A percentile compares a stretch with the other conserved stretches of the same genome.
phyloP scores from a whole-genome alignment of 345 rosid genomes.

The Zanthoxylum bungeanum region DNA sequence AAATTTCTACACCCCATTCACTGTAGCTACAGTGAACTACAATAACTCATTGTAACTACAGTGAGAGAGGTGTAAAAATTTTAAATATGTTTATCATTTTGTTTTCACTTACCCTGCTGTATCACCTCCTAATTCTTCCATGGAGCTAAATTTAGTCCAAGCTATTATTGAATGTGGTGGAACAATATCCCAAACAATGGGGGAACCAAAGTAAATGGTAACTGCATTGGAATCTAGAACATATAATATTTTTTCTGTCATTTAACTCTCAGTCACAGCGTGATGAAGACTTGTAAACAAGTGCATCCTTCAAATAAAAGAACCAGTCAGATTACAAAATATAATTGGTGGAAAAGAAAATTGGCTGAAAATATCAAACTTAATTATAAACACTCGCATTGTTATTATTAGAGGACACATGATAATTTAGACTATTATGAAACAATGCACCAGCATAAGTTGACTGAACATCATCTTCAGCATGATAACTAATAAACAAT shows the following conservation, averaged over 20 bases:
- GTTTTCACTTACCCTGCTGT: too few species aligned
- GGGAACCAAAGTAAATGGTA: slow-evolving; percentile 81
- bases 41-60: too few species aligned
- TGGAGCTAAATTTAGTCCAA: slow-evolving; percentile 62
- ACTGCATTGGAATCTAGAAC: slow-evolving; percentile 78
- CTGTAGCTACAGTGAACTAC: too few species aligned
- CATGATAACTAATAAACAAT: slow-evolving; percentile 93
- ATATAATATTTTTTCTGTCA: slow-evolving; percentile 88
- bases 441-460: slow-evolving; percentile 89
- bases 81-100: too few species aligned
- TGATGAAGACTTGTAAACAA: slow-evolving; percentile 90
- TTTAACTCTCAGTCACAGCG: slow-evolving; percentile 79
- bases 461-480: slow-evolving; percentile 73
- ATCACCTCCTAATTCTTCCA: slow-evolving; percentile 67
- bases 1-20: too few species aligned
- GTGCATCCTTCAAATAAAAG: slow-evolving; percentile 41
- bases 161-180: slow-evolving; percentile 84
- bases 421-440: slow-evolving; percentile 78
- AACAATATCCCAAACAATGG: slow-evolving; percentile 70
- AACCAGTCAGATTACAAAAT: slow-evolving; percentile 3
- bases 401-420: slow-evolving; percentile 53
- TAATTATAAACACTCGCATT: slow-evolving; percentile 44
- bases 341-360: background rate
- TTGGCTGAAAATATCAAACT: background rate
- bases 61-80: too few species aligned